These are phyloP conservation scores for Coemansia sp. DNA, from an alignment of 192 early-diverging fungal genomes.

Conservation along the genomic window DNA sequence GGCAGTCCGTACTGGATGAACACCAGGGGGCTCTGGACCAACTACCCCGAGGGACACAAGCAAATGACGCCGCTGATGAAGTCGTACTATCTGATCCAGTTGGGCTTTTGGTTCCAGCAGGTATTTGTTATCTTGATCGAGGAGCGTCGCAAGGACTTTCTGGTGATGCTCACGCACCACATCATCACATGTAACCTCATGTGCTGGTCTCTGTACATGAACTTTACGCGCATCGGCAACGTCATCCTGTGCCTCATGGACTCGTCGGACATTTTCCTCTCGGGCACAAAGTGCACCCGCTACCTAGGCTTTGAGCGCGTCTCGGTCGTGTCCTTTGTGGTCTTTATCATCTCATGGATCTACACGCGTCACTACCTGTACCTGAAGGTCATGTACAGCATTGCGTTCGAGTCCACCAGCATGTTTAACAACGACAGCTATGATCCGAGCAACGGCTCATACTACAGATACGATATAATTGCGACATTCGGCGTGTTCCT, in stretches of 20 bases:
- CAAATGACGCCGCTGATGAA: constrained; percentile 59
- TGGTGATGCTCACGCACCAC: constrained; percentile 73
- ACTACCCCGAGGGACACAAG: constrained; percentile 64
- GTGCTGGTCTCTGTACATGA: constrained; percentile 61
- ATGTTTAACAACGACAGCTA: constrained; percentile 16
- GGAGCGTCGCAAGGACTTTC: constrained; percentile 71
- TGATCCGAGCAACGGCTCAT: constrained; percentile 29
- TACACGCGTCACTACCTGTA: constrained; percentile 76
- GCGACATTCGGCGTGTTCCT: constrained; percentile 30
- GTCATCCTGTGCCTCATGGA: constrained; percentile 77
- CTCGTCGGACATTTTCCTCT: constrained; percentile 74
- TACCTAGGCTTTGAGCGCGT: constrained; percentile 61
- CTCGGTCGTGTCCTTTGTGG: constrained; percentile 63
- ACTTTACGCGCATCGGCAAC: constrained; percentile 78
- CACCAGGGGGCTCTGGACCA: constrained; percentile 66
- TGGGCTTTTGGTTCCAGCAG: constrained; percentile 81
- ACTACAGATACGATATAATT: constrained; percentile 24
- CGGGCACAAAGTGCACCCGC: constrained; percentile 74
- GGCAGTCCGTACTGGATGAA: constrained; percentile 71
- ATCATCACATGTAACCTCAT: constrained; percentile 71
- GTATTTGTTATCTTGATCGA: constrained; percentile 71
- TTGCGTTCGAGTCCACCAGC: constrained; percentile 53
- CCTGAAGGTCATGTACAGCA: constrained; percentile 61
- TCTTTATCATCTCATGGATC: constrained; percentile 71
- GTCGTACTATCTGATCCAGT: constrained; percentile 72